phyloP scores from a whole-genome alignment of 441 rosid species.

The Daphne laureola region DNA sequence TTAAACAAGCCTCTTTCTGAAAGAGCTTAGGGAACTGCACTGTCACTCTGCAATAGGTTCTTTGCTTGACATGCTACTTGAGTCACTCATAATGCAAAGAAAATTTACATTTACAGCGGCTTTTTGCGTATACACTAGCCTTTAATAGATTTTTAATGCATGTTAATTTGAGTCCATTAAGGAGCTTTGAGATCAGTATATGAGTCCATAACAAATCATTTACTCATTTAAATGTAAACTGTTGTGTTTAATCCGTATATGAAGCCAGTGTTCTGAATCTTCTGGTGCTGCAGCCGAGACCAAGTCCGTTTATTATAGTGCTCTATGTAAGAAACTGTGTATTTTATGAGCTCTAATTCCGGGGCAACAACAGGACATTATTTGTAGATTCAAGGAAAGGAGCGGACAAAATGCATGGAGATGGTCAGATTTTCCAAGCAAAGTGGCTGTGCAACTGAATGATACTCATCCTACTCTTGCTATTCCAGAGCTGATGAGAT shows the following conservation, averaged over 20 bases:
- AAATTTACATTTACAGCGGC: too few species aligned
- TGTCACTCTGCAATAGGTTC: too few species aligned
- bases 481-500: constrained; percentile 94
- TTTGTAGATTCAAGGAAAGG: constrained; percentile 75
- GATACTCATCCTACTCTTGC: constrained; percentile 99
- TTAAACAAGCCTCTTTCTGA: too few species aligned
- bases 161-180: too few species aligned
- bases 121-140: too few species aligned
- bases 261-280: constrained; percentile 2
- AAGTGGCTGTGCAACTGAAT: constrained; percentile 93
- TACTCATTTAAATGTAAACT: neutral
- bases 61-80: neutral
- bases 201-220: too few species aligned
- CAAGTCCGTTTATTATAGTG: neutral
- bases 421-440: constrained; percentile 92
- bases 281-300: neutral
- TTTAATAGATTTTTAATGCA: too few species aligned
- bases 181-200: too few species aligned
- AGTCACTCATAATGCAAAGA: too few species aligned
- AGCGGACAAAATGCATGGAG: constrained; percentile 40
- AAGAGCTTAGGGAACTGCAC: too few species aligned
- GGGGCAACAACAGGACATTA: constrained; percentile 65
- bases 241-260: constrained; percentile 3
- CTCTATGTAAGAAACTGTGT: neutral
- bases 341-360: constrained; percentile 15